Evolutionary conservation across 805 yeast species (phyloP).

Genomic region (Yarrowia alimentaria): DNA sequence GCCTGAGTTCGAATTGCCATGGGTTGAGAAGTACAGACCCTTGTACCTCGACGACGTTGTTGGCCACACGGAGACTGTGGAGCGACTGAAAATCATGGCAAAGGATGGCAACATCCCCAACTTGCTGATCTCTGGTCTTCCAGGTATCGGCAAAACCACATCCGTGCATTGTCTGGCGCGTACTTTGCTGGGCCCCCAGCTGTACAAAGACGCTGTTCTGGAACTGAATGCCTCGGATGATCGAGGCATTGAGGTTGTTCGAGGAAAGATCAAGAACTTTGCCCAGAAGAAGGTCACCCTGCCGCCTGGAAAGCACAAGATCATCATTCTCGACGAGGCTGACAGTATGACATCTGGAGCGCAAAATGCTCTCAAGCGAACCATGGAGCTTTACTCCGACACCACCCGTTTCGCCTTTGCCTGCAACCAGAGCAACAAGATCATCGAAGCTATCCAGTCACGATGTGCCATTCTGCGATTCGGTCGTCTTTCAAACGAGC

Average conservation of each 20-base stretch:
- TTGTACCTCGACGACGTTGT: slow-evolving; percentile 75
- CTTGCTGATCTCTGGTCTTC: slow-evolving; percentile 86
- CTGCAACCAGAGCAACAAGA: slow-evolving; percentile 89
- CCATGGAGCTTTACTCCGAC: slow-evolving; percentile 93
- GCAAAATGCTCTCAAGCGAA: slow-evolving; percentile 88
- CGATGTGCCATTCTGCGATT: slow-evolving; percentile 93
- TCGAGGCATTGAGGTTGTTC: slow-evolving; percentile 94
- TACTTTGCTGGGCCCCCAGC: slow-evolving; percentile 68
- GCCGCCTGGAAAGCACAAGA: slow-evolving; percentile 89
- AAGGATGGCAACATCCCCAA: slow-evolving; percentile 96
- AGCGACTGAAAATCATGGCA: slow-evolving; percentile 78
- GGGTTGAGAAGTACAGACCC: slow-evolving; percentile 98
- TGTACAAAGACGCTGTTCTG: slow-evolving; percentile 73
- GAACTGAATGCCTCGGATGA: slow-evolving; percentile 97
- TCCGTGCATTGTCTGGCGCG: slow-evolving; percentile 86
- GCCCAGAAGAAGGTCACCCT: slow-evolving; percentile 89
- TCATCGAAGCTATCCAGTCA: slow-evolving; percentile 94
- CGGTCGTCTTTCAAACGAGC: slow-evolving; percentile 76
- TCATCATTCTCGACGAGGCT: slow-evolving; percentile 90
- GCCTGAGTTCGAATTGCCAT: slow-evolving; percentile 27
- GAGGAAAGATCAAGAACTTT: slow-evolving; percentile 90
- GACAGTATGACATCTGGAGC: slow-evolving; percentile 97
- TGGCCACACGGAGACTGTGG: slow-evolving; percentile 89
- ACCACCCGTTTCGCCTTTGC: slow-evolving; percentile 98
- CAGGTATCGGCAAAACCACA: slow-evolving; percentile 97